Evolutionary conservation across 2,329 filamentous ascomycete genomes (phyloP).

Genomic region (Pseudopithomyces chartarum): DNA sequence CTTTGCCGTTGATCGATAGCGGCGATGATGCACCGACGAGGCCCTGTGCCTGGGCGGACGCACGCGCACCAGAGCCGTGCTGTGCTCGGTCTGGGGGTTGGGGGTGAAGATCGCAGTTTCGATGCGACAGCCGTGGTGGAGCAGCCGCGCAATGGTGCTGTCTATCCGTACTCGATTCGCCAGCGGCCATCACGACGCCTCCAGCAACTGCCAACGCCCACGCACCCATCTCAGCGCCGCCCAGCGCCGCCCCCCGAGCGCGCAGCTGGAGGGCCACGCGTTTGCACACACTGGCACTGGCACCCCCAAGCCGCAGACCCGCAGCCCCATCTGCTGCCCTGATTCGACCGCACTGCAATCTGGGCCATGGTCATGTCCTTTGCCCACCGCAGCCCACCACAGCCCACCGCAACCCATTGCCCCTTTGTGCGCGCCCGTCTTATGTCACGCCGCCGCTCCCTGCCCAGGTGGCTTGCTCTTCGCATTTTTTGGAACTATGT

Average conservation of each 20-base stretch:
- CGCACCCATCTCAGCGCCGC: background rate
- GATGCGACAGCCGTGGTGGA: conserved; percentile 3
- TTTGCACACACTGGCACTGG: background rate
- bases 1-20: background rate
- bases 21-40: background rate
- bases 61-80: background rate
- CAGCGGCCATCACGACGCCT: background rate
- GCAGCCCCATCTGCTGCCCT: background rate
- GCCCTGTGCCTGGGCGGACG: background rate
- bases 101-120: background rate
- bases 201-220: too few species aligned
- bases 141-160: background rate
- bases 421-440: background rate
- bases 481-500: too few species aligned
- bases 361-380: background rate
- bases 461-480: background rate
- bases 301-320: too few species aligned
- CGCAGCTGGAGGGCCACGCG: conserved; percentile 12
- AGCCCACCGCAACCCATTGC: background rate
- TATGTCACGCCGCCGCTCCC: conserved; percentile 1
- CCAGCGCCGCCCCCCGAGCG: conserved; percentile 5
- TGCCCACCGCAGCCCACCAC: background rate
- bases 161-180: background rate
- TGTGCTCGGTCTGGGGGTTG: background rate
- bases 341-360: conserved; percentile 1